Base-by-base conservation (phyloP, 768 basidiomycete genomes). In the Gloeostereum incarnatum region DNA sequence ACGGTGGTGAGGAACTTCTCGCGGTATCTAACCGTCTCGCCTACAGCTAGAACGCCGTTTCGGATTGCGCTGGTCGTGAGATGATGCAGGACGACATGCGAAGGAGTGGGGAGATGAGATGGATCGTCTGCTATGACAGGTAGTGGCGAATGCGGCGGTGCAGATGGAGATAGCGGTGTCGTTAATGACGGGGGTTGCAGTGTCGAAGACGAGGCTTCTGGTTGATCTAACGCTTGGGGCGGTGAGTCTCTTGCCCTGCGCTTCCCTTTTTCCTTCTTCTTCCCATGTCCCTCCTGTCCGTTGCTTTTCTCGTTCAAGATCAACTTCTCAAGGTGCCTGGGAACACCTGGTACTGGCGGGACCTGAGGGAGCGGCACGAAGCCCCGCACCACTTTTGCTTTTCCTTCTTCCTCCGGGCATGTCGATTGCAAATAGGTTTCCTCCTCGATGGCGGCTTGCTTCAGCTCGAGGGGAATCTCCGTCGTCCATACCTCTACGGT, bases 21-120 rank as follows among this genome's bases (percentile, higher is more conserved):
- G 60, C 79, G 68, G 65, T 96, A 97, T 54, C 93, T 67, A 36
- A 82, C 91, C 41, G 93, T 98, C 43, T 78, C 89, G 19, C 81
- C 92, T 4, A 97, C 91, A 26, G 91, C 92, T 35, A 97, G 59
- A 32, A 94, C 89, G 5, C 90, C 92, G 56, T 92, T 92, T 58
- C 79, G 71, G 44, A 98, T 98, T 36, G 93, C 92, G 51, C 90
- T 94, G 44, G 93, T 96, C 45, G 88, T 88, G 50, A 98, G 61
- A 59, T 98, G 93, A 49, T 96, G 91, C 46, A 98, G 64, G 16
- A 97, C 90, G 25, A 90, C 89, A 62, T 97, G 93, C 25, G 79
- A 84, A 17, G 93, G 93, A 18, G 94, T 89, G 11, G 94, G 84
- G 45, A 98, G 59, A 40, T 97, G 90, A 34, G 81, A 83, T 36